These are phyloP conservation scores for Pharus latifolius DNA, from an alignment of 176 grass and related monocot species.

Conservation along the genomic window DNA sequence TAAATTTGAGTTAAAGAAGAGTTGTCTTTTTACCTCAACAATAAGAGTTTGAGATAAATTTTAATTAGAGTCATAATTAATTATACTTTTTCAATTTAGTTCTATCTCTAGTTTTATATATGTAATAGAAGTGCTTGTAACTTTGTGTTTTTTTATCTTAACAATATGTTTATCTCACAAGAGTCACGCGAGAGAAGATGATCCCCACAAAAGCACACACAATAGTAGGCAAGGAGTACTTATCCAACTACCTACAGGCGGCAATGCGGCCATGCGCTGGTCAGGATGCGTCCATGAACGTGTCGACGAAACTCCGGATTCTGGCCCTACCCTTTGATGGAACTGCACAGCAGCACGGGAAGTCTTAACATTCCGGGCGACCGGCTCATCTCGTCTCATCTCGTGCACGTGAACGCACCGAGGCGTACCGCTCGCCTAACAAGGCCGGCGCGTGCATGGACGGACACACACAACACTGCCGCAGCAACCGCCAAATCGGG, in stretches of 20 bases:
- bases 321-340: not conserved
- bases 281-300: constrained; percentile 11
- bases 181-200: not conserved
- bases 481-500: constrained; percentile 17
- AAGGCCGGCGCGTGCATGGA: not conserved
- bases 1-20: too few species aligned
- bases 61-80: too few species aligned
- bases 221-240: not conserved
- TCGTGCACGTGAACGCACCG: constrained; percentile 24
- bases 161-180: too few species aligned
- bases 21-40: too few species aligned
- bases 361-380: constrained; percentile 17
- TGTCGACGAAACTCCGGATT: not conserved
- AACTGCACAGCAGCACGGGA: not conserved
- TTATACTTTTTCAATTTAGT: too few species aligned
- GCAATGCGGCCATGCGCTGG: not conserved
- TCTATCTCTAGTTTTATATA: too few species aligned
- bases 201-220: not conserved
- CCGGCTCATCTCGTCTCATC: too few species aligned
- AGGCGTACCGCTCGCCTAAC: constrained; percentile 10
- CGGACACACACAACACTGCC: not conserved
- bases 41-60: too few species aligned
- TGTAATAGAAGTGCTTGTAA: too few species aligned
- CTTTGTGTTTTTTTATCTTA: too few species aligned
- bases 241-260: not conserved